phyloP scores from a whole-genome alignment of 805 yeast genomes.

The Ogataea siamensis region DNA sequence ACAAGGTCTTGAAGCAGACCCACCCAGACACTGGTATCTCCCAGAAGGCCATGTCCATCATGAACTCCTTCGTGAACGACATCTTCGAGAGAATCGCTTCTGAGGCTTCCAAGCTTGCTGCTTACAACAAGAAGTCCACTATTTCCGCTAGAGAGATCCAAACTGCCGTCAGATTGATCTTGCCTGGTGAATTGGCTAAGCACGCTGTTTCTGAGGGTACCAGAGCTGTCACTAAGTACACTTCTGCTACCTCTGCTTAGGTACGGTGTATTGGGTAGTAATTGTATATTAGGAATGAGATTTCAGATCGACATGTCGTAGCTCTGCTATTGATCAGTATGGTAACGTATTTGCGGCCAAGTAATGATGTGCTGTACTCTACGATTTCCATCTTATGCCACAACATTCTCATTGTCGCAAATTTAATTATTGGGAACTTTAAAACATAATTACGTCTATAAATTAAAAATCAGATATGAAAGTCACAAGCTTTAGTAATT shows the following conservation, averaged over 20 bases:
- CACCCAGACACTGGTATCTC: conserved; percentile 99
- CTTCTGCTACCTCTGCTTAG: conserved; percentile 55
- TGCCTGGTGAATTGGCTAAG: conserved; percentile 98
- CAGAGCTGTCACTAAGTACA: conserved; percentile 95
- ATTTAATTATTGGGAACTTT: not conserved
- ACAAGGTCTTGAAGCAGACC: conserved; percentile 97
- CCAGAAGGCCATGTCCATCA: conserved; percentile 96
- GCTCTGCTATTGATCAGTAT: not conserved
- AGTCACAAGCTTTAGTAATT: too few relatives aligned
- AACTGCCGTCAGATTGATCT: conserved; percentile 96
- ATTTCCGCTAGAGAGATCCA: conserved; percentile 98
- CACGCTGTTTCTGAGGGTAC: conserved; percentile 99
- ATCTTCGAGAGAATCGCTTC: conserved; percentile 97
- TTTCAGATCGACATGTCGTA: conserved; percentile 7
- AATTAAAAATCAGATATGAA: too few relatives aligned
- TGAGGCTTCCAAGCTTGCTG: conserved; percentile 98
- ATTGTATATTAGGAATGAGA: conserved; percentile 27
- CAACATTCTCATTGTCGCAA: conserved; percentile 4
- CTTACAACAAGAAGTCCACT: conserved; percentile 97
- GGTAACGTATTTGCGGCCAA: too few relatives aligned
- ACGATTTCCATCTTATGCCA: not conserved
- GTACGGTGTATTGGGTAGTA: conserved; percentile 15
- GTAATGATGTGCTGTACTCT: too few relatives aligned
- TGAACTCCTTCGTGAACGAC: conserved; percentile 98
- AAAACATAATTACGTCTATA: too few relatives aligned